Conservation (phyloP, 2,329 filamentous ascomycete genomes). For the Neonectria ditissima region DNA sequence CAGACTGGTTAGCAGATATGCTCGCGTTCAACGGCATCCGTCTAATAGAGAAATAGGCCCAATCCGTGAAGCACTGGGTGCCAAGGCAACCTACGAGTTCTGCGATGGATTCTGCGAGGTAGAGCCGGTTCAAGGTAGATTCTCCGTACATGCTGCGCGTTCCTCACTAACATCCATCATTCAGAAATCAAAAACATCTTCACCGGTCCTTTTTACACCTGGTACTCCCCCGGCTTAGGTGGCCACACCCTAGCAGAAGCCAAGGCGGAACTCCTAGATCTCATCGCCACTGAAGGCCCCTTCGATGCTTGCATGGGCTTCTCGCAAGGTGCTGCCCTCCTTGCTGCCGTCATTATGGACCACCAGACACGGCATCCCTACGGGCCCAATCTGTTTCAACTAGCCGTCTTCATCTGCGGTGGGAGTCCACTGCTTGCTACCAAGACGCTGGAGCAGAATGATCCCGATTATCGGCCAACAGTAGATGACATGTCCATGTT, state of each 20-base stretch:
- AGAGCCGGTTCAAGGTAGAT: conserved; percentile 7
- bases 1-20: background rate
- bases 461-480: background rate
- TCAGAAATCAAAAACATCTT: conserved; percentile 2
- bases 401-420: conserved; percentile 16
- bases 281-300: conserved; percentile 2
- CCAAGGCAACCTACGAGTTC: background rate
- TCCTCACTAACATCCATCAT: too few species aligned
- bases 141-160: too few species aligned
- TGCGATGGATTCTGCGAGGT: conserved; percentile 8
- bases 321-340: conserved; percentile 8
- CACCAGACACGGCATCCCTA: background rate
- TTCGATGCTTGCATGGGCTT: conserved; percentile 15
- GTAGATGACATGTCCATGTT: background rate
- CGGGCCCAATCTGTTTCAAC: background rate
- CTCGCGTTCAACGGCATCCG: background rate
- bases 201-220: conserved; percentile 2
- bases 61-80: background rate
- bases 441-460: background rate
- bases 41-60: background rate
- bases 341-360: conserved; percentile 1
- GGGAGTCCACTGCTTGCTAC: background rate
- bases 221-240: conserved; percentile 6
- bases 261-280: background rate
- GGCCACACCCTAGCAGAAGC: background rate